These are phyloP conservation scores for Saposhnikovia divaricata DNA, from an alignment of 129 eudicot species.

Conservation along the genomic window DNA sequence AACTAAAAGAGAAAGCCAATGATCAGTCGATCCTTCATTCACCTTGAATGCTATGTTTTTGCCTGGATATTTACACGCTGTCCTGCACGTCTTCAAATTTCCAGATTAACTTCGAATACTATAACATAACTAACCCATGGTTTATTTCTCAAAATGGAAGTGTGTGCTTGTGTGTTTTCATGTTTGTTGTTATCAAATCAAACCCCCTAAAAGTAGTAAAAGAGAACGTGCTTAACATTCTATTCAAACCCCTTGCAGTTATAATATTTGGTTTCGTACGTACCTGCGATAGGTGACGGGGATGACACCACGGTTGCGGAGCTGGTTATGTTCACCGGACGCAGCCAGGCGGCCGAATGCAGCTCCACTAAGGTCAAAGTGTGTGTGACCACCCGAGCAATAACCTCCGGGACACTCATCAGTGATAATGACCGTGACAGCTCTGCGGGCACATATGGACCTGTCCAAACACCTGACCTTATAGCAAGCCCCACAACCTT, in stretches of 20 bases:
- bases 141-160: not conserved
- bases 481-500: constrained; percentile 98
- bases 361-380: constrained; percentile 93
- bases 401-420: constrained; percentile 88
- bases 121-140: not conserved
- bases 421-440: constrained; percentile 80
- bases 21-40: constrained; percentile 83
- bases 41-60: constrained; percentile 82
- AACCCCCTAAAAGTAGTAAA: not conserved
- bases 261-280: not conserved
- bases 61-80: constrained; percentile 91
- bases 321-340: constrained; percentile 51
- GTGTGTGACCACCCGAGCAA: constrained; percentile 71
- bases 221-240: too few species aligned
- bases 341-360: constrained; percentile 94
- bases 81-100: constrained; percentile 31
- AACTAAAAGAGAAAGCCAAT: constrained; percentile 84
- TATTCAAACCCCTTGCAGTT: too few species aligned
- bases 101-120: not conserved
- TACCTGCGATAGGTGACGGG: constrained; percentile 67
- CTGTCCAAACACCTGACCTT: constrained; percentile 83
- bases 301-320: constrained; percentile 82
- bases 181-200: not conserved
- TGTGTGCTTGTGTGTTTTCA: not conserved
- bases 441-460: constrained; percentile 74